Percentiles rank a stretch among this genome's conserved stretches.
Evolutionary conservation across 2,329 filamentous ascomycete species (phyloP).

Genomic region (Esteya vermicola): DNA sequence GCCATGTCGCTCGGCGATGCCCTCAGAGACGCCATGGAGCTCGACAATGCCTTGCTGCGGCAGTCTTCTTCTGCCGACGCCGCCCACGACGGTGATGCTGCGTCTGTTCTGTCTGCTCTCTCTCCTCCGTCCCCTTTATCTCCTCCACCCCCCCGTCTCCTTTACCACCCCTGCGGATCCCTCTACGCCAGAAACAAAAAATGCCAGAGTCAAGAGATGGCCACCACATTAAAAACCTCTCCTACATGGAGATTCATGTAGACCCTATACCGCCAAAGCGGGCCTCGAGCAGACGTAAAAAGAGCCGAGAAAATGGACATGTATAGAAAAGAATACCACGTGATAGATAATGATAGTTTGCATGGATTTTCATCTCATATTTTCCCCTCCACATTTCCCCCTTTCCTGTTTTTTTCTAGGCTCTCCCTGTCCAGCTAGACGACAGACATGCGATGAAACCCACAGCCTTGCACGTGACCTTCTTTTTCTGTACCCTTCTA

Average conservation of each 20-base stretch:
- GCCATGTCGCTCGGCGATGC: slow-evolving; percentile 6
- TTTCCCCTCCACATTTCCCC: no score
- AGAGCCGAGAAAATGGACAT: not conserved
- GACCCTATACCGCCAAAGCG: not conserved
- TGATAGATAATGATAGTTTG: no score
- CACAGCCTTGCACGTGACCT: no score
- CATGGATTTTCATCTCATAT: no score
- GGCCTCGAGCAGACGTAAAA: not conserved
- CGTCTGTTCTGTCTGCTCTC: no score
- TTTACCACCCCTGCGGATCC: slow-evolving; percentile 4
- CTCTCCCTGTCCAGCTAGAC: not conserved
- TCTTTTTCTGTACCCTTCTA: no score
- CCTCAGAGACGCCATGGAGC: slow-evolving; percentile 7
- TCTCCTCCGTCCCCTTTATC: slow-evolving; percentile 2
- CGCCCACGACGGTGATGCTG: no score
- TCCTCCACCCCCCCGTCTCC: not conserved
- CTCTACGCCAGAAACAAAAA: slow-evolving; percentile 3
- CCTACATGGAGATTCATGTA: not conserved
- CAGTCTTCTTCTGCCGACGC: no score
- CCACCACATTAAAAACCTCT: no score
- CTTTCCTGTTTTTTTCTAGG: not conserved
- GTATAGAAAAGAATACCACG: no score
- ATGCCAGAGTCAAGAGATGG: not conserved
- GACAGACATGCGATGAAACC: not conserved
- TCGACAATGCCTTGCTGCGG: slow-evolving; percentile 6